Evolutionary conservation across 1,139 yeast genomes (phyloP), one percentile per base, ranked within the genome.

Genomic region (Torulaspora pretoriensis): DNA sequence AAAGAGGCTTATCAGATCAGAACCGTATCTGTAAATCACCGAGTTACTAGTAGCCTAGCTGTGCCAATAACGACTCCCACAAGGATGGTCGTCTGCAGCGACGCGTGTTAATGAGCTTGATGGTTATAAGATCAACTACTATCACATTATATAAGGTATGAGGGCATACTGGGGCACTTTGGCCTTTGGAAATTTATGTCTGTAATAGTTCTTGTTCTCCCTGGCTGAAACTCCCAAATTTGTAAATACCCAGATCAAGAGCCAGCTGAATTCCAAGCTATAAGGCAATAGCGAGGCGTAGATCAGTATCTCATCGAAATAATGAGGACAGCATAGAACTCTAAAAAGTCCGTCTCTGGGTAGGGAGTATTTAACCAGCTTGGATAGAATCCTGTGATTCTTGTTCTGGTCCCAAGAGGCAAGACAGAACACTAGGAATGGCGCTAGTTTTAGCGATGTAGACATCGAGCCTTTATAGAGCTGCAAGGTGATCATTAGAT

Each of bases 271-370:
- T 45, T 54, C 60, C 2, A 17, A 23, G 27, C 55, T 53, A n/a
- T 64, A 51, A 0, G 64, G 37, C 2, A 61, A 52, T 1, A 76
- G 56, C 1, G 77, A 59, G 0, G 71, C 38, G 56, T 90, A 90
- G 14, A 89, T 75, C 24, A 76, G 46, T 1, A 86, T 68, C 60
- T 90, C 97, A 54, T 84, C 85, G 13, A 83, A 69, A 57, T 89
- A 90, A 63, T 90, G 97, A 0, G 97, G 90, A 56, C 89, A 82
- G 9, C 83, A 73, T 2, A 78, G 72, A 10, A 59, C 56, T 32
- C 63, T 63, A 61, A 87, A 83, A 38, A 80, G 57, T 1, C 81
- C 73, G 32, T 64, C 63, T 0, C 60, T 59, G 0, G 97, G 97
- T 27, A 77, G 59, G 0, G 81, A 69, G 64, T 90, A 90, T 63